These are phyloP conservation scores for Polytolypa hystricis DNA, from an alignment of 2,329 filamentous ascomycete genomes.

Conservation along the genomic window DNA sequence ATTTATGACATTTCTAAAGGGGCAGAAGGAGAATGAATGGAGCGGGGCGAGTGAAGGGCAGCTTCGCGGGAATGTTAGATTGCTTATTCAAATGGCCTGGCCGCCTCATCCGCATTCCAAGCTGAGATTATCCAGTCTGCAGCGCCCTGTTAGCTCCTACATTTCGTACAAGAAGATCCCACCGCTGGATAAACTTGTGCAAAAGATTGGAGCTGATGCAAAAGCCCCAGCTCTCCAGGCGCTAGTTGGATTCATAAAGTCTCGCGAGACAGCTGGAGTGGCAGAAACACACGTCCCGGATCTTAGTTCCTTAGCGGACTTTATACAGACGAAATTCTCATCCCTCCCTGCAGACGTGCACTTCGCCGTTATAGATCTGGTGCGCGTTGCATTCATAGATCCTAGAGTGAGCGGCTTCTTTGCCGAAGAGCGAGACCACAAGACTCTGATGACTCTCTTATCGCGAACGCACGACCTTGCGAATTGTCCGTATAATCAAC, in stretches of 20 bases:
- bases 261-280: slow-evolving; percentile 45
- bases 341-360: slow-evolving; percentile 52
- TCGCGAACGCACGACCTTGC: slow-evolving; percentile 43
- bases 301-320: slow-evolving; percentile 52
- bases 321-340: slow-evolving; percentile 46
- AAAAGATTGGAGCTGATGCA: slow-evolving; percentile 60
- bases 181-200: slow-evolving; percentile 67
- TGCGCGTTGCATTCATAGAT: slow-evolving; percentile 67
- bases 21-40: slow-evolving; percentile 69
- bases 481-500: slow-evolving; percentile 64
- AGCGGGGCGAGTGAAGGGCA: slow-evolving; percentile 59
- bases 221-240: slow-evolving; percentile 49
- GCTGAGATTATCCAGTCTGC: slow-evolving; percentile 59
- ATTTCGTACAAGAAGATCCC: slow-evolving; percentile 68
- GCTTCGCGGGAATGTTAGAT: slow-evolving; percentile 59
- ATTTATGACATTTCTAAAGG: slow-evolving; percentile 73
- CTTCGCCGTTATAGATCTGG: slow-evolving; percentile 77
- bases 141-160: slow-evolving; percentile 52
- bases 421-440: slow-evolving; percentile 59
- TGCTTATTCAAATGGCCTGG: slow-evolving; percentile 64
- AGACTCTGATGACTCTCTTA: slow-evolving; percentile 50
- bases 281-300: slow-evolving; percentile 61
- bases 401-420: slow-evolving; percentile 70
- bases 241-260: slow-evolving; percentile 61
- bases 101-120: slow-evolving; percentile 65